A percentile compares a stretch with the other conserved stretches of the same genome.
These are phyloP conservation scores for Glaciozyma antarctica DNA, from an alignment of 768 basidiomycete species.

Conservation along the genomic window DNA sequence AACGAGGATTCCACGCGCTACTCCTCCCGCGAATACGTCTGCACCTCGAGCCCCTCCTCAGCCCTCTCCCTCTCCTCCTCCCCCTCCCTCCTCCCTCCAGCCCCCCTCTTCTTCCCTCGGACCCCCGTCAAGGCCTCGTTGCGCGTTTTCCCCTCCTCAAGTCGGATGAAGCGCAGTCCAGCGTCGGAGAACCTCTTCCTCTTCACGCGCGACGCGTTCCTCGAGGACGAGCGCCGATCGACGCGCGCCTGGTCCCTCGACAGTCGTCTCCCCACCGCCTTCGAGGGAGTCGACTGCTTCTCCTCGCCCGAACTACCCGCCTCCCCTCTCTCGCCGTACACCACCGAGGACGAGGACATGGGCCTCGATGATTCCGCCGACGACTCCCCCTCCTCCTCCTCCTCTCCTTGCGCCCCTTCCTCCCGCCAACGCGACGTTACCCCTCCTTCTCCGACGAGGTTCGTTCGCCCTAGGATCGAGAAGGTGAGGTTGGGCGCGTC, in stretches of 20 bases:
- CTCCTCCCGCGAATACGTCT: too few species aligned
- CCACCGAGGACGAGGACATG: not conserved
- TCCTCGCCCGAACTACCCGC: not conserved
- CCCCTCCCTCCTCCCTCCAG: too few species aligned
- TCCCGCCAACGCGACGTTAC: not conserved
- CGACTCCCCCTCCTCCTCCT: not conserved
- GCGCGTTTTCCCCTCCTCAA: constrained; percentile 20
- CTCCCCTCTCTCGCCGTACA: not conserved
- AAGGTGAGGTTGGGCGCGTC: too few species aligned
- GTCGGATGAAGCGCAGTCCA: constrained; percentile 22
- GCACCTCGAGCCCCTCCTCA: constrained; percentile 1
- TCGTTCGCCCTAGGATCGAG: too few species aligned
- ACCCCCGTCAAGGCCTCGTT: constrained; percentile 20
- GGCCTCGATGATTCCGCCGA: not conserved
- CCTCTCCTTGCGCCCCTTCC: not conserved
- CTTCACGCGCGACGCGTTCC: constrained; percentile 19
- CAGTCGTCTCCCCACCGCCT: not conserved
- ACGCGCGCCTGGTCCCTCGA: not conserved
- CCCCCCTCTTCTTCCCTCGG: not conserved
- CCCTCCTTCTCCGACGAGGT: not conserved
- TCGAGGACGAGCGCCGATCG: not conserved
- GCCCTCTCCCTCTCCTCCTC: not conserved
- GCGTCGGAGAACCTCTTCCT: constrained; percentile 12
- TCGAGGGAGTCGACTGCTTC: not conserved
- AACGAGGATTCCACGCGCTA: too few species aligned